Conservation (phyloP, 768 basidiomycete genomes). For the Ramaria rubella region DNA sequence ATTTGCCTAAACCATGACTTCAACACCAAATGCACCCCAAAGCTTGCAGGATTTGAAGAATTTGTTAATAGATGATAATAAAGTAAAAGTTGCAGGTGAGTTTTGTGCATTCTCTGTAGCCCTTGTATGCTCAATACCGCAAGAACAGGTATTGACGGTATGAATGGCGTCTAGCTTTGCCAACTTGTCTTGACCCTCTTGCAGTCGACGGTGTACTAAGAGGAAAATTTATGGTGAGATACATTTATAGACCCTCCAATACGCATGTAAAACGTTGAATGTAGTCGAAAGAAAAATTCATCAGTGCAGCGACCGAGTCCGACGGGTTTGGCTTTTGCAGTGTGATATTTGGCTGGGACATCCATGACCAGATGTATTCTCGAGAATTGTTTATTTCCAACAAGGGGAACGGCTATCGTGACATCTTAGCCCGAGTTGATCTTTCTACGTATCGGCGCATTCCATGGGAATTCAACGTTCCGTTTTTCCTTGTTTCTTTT, state of each 20-base stretch:
- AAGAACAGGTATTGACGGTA: conserved; percentile 60
- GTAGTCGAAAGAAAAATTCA: conserved; percentile 87
- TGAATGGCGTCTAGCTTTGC: conserved; percentile 11
- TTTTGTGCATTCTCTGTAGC: conserved; percentile 11
- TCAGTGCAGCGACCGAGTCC: conserved; percentile 61
- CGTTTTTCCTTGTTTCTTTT: conserved; percentile 92
- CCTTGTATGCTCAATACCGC: not conserved
- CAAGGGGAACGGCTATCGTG: conserved; percentile 85
- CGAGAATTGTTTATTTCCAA: conserved; percentile 88
- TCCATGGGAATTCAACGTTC: conserved; percentile 85
- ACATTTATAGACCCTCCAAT: not conserved
- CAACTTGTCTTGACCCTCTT: not conserved
- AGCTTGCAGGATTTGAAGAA: conserved; percentile 51
- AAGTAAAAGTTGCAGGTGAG: conserved; percentile 91
- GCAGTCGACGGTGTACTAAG: conserved; percentile 88
- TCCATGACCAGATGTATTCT: conserved; percentile 82
- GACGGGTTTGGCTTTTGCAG: conserved; percentile 92
- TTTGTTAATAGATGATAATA: conserved; percentile 56
- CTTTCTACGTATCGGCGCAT: conserved; percentile 82
- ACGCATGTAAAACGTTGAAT: conserved; percentile 10
- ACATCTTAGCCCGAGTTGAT: conserved; percentile 82
- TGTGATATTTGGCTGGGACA: conserved; percentile 91
- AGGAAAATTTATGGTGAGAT: conserved; percentile 83
- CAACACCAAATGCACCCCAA: conserved; percentile 34
- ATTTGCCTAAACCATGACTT: not conserved